These are phyloP conservation scores for Aspergillus pseudonomiae DNA, from an alignment of 2,329 filamentous ascomycete species.

Conservation along the genomic window DNA sequence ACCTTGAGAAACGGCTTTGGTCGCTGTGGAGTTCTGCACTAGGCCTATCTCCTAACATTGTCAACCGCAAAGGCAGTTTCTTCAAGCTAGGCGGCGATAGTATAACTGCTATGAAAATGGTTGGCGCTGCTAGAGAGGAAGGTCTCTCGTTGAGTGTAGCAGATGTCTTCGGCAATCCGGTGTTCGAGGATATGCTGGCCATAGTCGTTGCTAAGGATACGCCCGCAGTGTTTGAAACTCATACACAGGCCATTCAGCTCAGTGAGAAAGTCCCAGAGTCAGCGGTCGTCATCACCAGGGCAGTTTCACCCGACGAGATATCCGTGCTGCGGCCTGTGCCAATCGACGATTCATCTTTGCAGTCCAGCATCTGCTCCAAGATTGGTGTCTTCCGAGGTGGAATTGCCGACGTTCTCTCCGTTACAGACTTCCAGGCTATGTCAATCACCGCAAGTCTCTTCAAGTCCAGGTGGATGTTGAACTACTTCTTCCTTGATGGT, in stretches of 20 bases:
- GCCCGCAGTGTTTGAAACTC: conserved; percentile 20
- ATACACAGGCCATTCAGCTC: conserved; percentile 18
- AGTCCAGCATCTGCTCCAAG: conserved; percentile 53
- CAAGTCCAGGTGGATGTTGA: conserved; percentile 45
- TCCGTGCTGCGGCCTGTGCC: conserved; percentile 28
- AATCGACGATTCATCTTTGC: conserved; percentile 45
- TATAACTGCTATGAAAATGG: conserved; percentile 47
- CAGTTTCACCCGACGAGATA: conserved; percentile 22
- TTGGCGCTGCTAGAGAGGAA: conserved; percentile 43
- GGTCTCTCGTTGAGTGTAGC: conserved; percentile 46
- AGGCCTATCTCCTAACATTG: conserved; percentile 34
- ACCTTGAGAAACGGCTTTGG: conserved; percentile 40
- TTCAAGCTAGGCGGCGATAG: conserved; percentile 47
- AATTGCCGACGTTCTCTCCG: conserved; percentile 60
- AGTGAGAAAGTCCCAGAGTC: conserved; percentile 14
- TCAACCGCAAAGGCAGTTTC: conserved; percentile 45
- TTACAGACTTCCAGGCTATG: conserved; percentile 52
- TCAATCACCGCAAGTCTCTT: conserved; percentile 41
- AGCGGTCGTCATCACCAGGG: conserved; percentile 1
- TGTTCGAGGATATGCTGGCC: conserved; percentile 44
- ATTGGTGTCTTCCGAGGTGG: conserved; percentile 56
- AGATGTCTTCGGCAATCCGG: conserved; percentile 47
- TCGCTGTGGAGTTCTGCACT: conserved; percentile 43
- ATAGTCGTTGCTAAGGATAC: conserved; percentile 29
- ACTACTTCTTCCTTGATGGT: conserved; percentile 62